phyloP scores from a whole-genome alignment of 345 rosid genomes.

The Bruguiera parviflora region DNA sequence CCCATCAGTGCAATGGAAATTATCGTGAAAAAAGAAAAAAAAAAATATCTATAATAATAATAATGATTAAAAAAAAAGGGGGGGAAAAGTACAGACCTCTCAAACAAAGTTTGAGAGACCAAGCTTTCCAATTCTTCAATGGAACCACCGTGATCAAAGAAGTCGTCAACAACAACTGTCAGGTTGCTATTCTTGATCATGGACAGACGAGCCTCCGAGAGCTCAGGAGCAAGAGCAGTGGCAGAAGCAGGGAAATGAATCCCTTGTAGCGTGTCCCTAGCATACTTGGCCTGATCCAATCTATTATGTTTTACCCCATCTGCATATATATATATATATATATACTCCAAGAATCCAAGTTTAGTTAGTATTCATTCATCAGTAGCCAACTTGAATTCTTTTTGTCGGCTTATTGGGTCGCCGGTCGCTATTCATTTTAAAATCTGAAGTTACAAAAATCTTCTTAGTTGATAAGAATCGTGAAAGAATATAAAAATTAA shows the following conservation, averaged over 20 bases:
- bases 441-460: too few species aligned
- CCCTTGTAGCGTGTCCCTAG: conserved; percentile 12
- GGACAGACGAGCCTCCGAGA: conserved; percentile 7
- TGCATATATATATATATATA: background rate
- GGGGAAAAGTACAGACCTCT: background rate
- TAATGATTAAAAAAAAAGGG: too few species aligned
- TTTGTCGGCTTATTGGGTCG: background rate
- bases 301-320: conserved; percentile 18
- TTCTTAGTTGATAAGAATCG: too few species aligned
- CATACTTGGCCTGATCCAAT: conserved; percentile 11
- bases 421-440: too few species aligned
- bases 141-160: conserved; percentile 16
- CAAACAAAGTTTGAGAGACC: conserved; percentile 9
- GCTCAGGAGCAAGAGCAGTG: conserved; percentile 2
- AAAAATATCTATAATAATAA: too few species aligned
- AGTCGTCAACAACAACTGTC: conserved; percentile 14
- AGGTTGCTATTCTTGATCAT: conserved; percentile 14
- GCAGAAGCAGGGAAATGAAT: conserved; percentile 11
- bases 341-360: too few species aligned
- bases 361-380: background rate
- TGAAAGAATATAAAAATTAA: too few species aligned
- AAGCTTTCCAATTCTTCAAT: conserved; percentile 16
- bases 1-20: too few species aligned
- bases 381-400: background rate
- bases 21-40: too few species aligned